Base-by-base conservation (phyloP, 2,329 filamentous ascomycete species). In the Penicillium hesseltinei region DNA sequence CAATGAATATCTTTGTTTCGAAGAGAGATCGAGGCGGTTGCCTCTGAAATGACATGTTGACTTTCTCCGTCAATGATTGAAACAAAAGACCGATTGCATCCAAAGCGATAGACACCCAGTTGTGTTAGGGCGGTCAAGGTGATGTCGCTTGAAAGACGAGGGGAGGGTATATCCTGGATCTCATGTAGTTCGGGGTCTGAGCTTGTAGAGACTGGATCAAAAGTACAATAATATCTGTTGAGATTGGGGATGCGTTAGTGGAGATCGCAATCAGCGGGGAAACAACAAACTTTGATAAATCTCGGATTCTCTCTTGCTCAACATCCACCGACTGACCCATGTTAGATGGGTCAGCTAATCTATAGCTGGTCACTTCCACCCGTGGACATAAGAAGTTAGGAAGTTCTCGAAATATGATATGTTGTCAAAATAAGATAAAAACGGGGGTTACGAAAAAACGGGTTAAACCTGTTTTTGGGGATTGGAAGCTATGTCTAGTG, bases 21-120 rank as follows among this genome's bases (percentile, higher is more conserved):
- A 5, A 83, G 64, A 0, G 75, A 75, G 2, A 77, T 72, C 1
- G 71, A 73, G 1, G 72, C 70, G 0, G 80, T 80, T 10, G 81
- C 80, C 60, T 84, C 82, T 54, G 82, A 80, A 21, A 84, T 72
- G 39, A 84, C 70, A 59, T 82, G 67, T 60, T 84, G 81, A 54
- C 74, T 69, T 4, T 73, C 69, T 8, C 70, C 69, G 56, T 83
- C 81, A 59, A 84, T 82, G 33, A 84, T 70, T 1, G 81, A 84
- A 36, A 84, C 74, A 31, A 82, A 69, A 5, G 77, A 72, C 17
- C 81, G 75, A n/a, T 72, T 71, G 5, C 73, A 76, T 21, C 73
- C 70, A 5, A 82, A 71, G 29, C 77, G 75, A 58, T 77, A 71
- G 11, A 77, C 73, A 1, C 75, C 81, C 7, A 84, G 73, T 63